These are phyloP conservation scores for Mycena vitilis DNA, from an alignment of 768 basidiomycete species.

Conservation along the genomic window DNA sequence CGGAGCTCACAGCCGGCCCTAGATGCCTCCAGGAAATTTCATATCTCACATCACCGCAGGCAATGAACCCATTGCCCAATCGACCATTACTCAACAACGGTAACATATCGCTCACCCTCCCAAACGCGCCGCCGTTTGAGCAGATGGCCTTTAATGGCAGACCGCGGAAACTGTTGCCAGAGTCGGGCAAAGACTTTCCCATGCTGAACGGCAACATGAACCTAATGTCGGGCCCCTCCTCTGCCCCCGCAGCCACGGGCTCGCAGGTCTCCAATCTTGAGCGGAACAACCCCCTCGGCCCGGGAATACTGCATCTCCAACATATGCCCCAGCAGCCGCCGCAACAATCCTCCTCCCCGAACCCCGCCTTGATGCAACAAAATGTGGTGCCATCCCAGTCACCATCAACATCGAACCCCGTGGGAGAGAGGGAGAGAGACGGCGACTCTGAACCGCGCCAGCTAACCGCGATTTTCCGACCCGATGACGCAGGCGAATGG, in stretches of 20 bases:
- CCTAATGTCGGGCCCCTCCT: slow-evolving; percentile 62
- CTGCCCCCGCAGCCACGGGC: slow-evolving; percentile 58
- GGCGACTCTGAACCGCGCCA: slow-evolving; percentile 62
- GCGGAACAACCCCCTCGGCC: slow-evolving; percentile 57
- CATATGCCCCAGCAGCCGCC: slow-evolving; percentile 43
- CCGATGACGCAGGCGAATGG: slow-evolving; percentile 90
- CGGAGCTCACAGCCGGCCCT: slow-evolving; percentile 9
- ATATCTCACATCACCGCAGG: slow-evolving; percentile 96
- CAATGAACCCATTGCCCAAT: slow-evolving; percentile 96
- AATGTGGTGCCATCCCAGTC: slow-evolving; percentile 46
- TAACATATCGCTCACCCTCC: slow-evolving; percentile 71
- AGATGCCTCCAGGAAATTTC: slow-evolving; percentile 98
- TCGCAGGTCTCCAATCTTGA: slow-evolving; percentile 61
- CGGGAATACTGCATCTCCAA: slow-evolving; percentile 54
- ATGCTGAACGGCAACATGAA: slow-evolving; percentile 69
- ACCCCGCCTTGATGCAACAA: slow-evolving; percentile 45
- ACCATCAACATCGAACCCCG: slow-evolving; percentile 43
- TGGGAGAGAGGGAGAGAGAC: slow-evolving; percentile 58
- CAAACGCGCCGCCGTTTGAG: slow-evolving; percentile 81
- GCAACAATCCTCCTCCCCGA: slow-evolving; percentile 40
- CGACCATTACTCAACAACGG: slow-evolving; percentile 80
- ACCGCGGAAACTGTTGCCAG: slow-evolving; percentile 84
- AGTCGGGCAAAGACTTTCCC: slow-evolving; percentile 77
- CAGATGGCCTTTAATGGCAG: slow-evolving; percentile 81
- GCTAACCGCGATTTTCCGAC: slow-evolving; percentile 87